These are phyloP conservation scores for Pleochaeta shiraiana DNA, from an alignment of 2,329 filamentous ascomycete species.

Conservation along the genomic window DNA sequence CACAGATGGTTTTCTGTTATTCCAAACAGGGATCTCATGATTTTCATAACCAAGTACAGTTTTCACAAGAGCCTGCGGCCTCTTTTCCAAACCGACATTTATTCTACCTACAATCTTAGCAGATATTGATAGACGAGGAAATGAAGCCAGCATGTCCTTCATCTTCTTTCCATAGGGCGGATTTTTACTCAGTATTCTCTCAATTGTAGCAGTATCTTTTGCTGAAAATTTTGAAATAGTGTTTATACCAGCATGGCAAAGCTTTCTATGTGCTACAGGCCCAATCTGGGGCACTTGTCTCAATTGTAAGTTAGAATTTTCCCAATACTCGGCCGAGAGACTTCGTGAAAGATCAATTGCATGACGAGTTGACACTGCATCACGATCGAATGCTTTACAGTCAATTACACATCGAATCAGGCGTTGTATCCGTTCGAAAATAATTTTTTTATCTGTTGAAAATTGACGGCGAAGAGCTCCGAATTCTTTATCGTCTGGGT, in stretches of 20 bases:
- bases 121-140: conserved; percentile 35
- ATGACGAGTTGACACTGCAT: conserved; percentile 43
- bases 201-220: conserved; percentile 49
- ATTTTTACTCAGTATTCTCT: conserved; percentile 54
- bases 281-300: conserved; percentile 68
- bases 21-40: conserved; percentile 38
- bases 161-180: conserved; percentile 63
- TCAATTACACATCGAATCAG: conserved; percentile 57
- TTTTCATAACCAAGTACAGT: conserved; percentile 54
- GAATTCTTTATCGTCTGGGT: conserved; percentile 34
- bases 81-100: conserved; percentile 19
- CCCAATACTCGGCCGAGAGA: conserved; percentile 51
- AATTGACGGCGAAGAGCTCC: conserved; percentile 32
- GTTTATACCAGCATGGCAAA: conserved; percentile 47
- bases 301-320: conserved; percentile 59
- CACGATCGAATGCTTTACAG: conserved; percentile 35
- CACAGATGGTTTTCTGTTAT: conserved; percentile 39
- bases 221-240: conserved; percentile 47
- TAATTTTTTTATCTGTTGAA: conserved; percentile 33
- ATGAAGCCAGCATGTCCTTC: conserved; percentile 39
- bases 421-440: conserved; percentile 48
- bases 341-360: conserved; percentile 62
- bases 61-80: conserved; percentile 37
- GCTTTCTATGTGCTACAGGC: conserved; percentile 47
- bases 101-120: conserved; percentile 18